Evolutionary conservation across 352 stramenopile genomes (phyloP).

Genomic region (Thalassiosira ordinaria): DNA sequence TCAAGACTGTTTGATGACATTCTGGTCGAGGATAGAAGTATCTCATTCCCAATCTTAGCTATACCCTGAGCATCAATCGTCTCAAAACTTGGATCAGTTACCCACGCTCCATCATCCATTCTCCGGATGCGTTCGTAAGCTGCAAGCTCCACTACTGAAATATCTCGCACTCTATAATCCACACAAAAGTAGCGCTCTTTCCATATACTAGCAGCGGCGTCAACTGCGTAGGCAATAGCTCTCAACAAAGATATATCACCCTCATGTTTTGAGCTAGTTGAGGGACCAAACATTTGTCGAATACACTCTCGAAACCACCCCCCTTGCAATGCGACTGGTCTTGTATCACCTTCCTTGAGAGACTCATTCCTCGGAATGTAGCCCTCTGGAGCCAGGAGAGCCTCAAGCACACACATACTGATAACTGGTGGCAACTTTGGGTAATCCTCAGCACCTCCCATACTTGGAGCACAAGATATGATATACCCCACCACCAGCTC

Average conservation of each 20-base stretch:
- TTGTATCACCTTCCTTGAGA: not conserved
- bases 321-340: not conserved
- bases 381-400: constrained; percentile 53
- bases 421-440: constrained; percentile 67
- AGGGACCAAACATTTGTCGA: constrained; percentile 11
- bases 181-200: constrained; percentile 25
- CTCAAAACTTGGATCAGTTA: constrained; percentile 23
- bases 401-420: constrained; percentile 78
- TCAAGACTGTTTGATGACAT: not conserved
- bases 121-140: constrained; percentile 58
- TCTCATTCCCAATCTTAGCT: not conserved
- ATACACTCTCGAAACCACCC: constrained; percentile 51
- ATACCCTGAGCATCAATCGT: constrained; percentile 16
- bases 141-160: constrained; percentile 60
- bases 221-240: constrained; percentile 40
- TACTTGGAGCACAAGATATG: constrained; percentile 57
- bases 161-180: constrained; percentile 65
- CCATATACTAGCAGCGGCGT: constrained; percentile 52
- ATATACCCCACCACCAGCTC: constrained; percentile 70
- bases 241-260: constrained; percentile 18
- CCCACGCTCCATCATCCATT: constrained; percentile 33
- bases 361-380: constrained; percentile 10
- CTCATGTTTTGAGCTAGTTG: not conserved
- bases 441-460: constrained; percentile 59
- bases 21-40: constrained; percentile 8